Percentiles rank a stretch among this genome's conserved stretches.
Conservation (phyloP, 768 basidiomycete genomes). For the Austroboletus festivus region DNA sequence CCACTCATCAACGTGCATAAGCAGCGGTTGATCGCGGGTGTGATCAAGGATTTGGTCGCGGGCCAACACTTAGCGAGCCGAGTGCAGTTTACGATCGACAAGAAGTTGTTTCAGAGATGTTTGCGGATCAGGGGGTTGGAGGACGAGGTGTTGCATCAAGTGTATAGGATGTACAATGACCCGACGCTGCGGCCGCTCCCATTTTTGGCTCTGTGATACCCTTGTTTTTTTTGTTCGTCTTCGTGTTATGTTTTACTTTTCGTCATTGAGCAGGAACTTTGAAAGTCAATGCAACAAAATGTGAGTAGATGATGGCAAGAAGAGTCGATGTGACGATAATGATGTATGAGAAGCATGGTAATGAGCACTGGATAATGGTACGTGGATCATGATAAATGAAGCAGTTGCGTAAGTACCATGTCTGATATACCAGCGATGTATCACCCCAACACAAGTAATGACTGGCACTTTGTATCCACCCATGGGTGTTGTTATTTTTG, state of each 20-base stretch:
- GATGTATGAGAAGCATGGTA: too few species aligned
- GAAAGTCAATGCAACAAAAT: too few species aligned
- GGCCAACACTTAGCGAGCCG: conserved; percentile 80
- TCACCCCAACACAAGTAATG: too few species aligned
- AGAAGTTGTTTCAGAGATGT: conserved; percentile 74
- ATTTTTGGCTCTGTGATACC: conserved; percentile 20
- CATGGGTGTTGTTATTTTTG: too few species aligned
- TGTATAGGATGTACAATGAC: conserved; percentile 35
- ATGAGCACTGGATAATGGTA: too few species aligned
- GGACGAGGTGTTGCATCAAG: conserved; percentile 50
- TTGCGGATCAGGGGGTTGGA: conserved; percentile 67
- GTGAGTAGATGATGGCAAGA: too few species aligned
- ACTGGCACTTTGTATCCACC: too few species aligned
- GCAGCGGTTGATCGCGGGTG: conserved; percentile 75
- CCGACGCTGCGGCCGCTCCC: conserved; percentile 15
- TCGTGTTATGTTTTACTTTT: not conserved
- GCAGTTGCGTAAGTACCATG: too few species aligned
- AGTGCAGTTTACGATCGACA: conserved; percentile 67
- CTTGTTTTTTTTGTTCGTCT: not conserved
- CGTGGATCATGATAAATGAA: too few species aligned
- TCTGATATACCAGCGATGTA: too few species aligned
- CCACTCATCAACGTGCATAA: conserved; percentile 89
- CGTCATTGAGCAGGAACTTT: too few species aligned
- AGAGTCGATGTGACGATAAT: too few species aligned
- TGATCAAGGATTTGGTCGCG: conserved; percentile 77